Evolutionary conservation across 495 filamentous ascomycete species (phyloP).

Genomic region (Aspergillus incahuasiensis): DNA sequence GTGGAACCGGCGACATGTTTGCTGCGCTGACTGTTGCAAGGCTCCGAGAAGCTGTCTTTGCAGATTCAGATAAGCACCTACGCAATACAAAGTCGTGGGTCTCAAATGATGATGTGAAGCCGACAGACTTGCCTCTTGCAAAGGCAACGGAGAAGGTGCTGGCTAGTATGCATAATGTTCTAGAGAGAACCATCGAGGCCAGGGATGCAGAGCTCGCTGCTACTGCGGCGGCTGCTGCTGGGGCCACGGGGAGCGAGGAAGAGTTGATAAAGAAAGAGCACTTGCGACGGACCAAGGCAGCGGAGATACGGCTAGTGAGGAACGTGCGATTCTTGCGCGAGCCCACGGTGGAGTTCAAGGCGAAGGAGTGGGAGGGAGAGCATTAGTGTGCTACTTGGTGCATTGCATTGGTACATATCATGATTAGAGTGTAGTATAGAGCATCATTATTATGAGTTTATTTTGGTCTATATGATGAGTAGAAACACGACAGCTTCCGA

Average conservation of each 20-base stretch:
- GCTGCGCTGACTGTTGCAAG: slow-evolving; percentile 83
- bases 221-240: slow-evolving; percentile 13
- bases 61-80: slow-evolving; percentile 31
- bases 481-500: not conserved
- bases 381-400: not conserved
- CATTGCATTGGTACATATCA: not conserved
- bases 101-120: slow-evolving; percentile 59
- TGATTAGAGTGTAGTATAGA: not conserved
- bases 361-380: slow-evolving; percentile 33
- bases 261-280: slow-evolving; percentile 55
- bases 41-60: slow-evolving; percentile 72
- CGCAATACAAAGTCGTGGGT: slow-evolving; percentile 57
- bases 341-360: slow-evolving; percentile 46
- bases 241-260: slow-evolving; percentile 33
- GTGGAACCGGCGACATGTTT: slow-evolving; percentile 97
- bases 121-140: slow-evolving; percentile 73
- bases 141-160: slow-evolving; percentile 79
- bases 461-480: not conserved
- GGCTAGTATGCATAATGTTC: slow-evolving; percentile 85
- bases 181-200: slow-evolving; percentile 68
- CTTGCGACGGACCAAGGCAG: slow-evolving; percentile 66
- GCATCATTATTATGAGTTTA: not conserved
- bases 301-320: slow-evolving; percentile 74
- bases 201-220: slow-evolving; percentile 52
- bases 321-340: slow-evolving; percentile 60